These are phyloP conservation scores for Picochlorum sp. DNA, from an alignment of 139 green algal genomes.

Conservation along the genomic window DNA sequence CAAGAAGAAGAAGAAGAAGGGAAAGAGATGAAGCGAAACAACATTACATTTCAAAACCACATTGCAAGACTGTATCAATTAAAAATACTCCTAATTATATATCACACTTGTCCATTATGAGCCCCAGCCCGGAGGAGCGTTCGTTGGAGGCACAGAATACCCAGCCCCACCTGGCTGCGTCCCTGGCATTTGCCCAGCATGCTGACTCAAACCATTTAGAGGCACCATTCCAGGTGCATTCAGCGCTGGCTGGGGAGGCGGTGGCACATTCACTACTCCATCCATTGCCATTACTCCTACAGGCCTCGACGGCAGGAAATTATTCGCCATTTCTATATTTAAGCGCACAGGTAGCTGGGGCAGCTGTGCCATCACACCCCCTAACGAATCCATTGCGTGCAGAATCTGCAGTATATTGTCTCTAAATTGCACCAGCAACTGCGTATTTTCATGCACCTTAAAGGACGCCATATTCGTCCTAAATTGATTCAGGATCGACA, in stretches of 20 bases:
- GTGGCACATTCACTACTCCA: constrained; percentile 6
- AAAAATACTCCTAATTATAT: background rate
- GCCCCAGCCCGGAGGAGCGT: no score
- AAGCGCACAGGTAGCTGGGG: constrained; percentile 60
- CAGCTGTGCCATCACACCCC: constrained; percentile 70
- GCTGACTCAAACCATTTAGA: background rate
- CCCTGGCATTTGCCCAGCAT: background rate
- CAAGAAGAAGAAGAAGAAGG: constrained; percentile 11
- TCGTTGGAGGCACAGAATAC: no score
- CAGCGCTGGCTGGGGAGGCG: constrained; percentile 14
- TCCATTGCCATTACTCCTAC: background rate
- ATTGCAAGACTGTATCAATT: background rate
- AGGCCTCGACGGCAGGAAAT: constrained; percentile 34
- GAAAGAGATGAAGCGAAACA: constrained; percentile 1
- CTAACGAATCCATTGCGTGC: constrained; percentile 53
- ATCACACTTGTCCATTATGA: no score
- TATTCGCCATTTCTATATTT: constrained; percentile 57
- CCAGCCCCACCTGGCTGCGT: background rate
- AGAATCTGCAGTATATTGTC: constrained; percentile 75
- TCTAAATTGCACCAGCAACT: constrained; percentile 62
- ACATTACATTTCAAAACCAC: background rate
- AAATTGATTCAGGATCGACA: constrained; percentile 48
- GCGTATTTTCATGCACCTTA: constrained; percentile 70
- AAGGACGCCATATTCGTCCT: constrained; percentile 33
- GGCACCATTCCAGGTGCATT: constrained; percentile 29